Percentiles rank a stretch among this genome's conserved stretches.
Evolutionary conservation across 257 asterid genomes (phyloP).

Genomic region (Ballota nigra): DNA sequence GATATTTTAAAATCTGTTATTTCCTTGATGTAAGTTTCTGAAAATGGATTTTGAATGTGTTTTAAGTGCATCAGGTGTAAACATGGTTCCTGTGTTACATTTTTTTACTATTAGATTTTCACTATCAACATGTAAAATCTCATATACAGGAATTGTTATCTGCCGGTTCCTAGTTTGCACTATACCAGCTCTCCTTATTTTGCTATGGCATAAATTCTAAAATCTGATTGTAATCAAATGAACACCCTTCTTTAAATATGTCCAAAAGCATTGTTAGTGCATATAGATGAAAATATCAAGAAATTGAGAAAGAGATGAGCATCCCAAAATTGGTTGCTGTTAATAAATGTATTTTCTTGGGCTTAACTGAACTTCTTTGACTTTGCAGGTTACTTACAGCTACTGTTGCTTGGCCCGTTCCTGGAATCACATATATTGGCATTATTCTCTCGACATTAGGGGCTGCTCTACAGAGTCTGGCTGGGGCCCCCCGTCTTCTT

Average conservation of each 20-base stretch:
- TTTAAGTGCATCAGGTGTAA: neutral
- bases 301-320: slow-evolving; percentile 6
- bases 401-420: slow-evolving; percentile 97
- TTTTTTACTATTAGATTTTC: neutral
- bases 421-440: slow-evolving; percentile 81
- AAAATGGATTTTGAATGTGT: neutral
- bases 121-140: neutral
- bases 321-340: neutral
- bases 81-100: neutral
- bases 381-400: slow-evolving; percentile 95
- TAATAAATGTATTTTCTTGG: slow-evolving; percentile 15
- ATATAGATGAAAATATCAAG: slow-evolving; percentile 10
- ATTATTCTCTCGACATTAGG: slow-evolving; percentile 97
- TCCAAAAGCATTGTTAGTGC: neutral
- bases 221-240: neutral
- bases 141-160: neutral
- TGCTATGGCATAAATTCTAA: neutral
- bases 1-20: neutral
- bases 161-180: neutral
- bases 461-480: slow-evolving; percentile 96
- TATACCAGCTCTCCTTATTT: neutral
- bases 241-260: neutral
- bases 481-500: slow-evolving; percentile 99
- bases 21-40: neutral
- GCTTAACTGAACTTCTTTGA: slow-evolving; percentile 38